Percentiles rank a stretch among this genome's conserved stretches.
These are phyloP conservation scores for Selaginella tamariscina DNA, from an alignment of 75 land plant species.

Conservation along the genomic window DNA sequence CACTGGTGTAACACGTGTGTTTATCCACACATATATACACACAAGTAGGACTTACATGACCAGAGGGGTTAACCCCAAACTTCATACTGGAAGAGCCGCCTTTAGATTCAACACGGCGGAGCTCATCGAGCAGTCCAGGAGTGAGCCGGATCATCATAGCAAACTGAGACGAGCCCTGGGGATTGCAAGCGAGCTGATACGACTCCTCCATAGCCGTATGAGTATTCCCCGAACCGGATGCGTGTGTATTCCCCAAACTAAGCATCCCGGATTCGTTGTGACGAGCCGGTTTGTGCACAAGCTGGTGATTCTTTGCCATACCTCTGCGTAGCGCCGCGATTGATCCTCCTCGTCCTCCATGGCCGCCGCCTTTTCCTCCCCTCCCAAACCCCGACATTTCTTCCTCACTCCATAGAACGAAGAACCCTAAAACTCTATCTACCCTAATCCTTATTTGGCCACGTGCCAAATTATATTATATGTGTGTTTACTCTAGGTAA, in stretches of 20 bases:
- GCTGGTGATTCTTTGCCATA: conserved; percentile 3
- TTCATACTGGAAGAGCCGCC: conserved; percentile 50
- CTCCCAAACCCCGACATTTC: conserved; percentile 20
- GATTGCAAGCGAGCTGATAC: conserved; percentile 30
- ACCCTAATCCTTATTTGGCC: too few species aligned
- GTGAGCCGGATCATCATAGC: conserved; percentile 55
- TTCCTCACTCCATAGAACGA: too few species aligned
- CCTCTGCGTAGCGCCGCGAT: conserved; percentile 15
- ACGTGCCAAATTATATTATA: too few species aligned
- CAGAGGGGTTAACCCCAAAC: conserved; percentile 37
- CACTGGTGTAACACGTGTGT: too few species aligned
- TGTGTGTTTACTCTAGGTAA: too few species aligned
- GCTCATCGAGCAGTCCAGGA: conserved; percentile 83
- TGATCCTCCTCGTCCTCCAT: background rate
- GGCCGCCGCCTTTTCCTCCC: conserved; percentile 28
- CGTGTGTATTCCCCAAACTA: background rate
- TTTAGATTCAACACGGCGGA: conserved; percentile 57
- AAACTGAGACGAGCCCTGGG: conserved; percentile 28
- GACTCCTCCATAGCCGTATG: conserved; percentile 40
- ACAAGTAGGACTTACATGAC: conserved; percentile 61
- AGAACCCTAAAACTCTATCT: too few species aligned
- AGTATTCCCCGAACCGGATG: background rate
- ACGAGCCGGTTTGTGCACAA: conserved; percentile 14
- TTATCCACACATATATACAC: too few species aligned
- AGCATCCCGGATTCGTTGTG: conserved; percentile 1